Conservation (phyloP, 176 grass and related monocot species). For the Areca catechu region DNA sequence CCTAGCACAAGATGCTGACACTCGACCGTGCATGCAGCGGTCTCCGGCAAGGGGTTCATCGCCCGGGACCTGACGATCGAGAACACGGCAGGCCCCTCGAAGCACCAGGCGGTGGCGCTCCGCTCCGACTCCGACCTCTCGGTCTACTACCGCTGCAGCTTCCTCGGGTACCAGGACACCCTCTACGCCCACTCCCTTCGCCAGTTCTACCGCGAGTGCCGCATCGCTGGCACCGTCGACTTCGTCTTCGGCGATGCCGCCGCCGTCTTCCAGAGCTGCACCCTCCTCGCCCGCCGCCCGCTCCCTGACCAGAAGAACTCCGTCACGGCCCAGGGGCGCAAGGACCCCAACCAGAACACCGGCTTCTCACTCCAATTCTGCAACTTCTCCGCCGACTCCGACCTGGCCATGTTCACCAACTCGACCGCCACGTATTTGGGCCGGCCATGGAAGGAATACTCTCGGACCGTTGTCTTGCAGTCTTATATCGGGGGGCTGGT, state of each 20-base stretch:
- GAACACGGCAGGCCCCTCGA: slow-evolving; percentile 63
- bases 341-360: slow-evolving; percentile 50
- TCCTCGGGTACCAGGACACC: slow-evolving; percentile 61
- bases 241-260: slow-evolving; percentile 77
- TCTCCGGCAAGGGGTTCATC: slow-evolving; percentile 58
- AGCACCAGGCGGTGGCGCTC: slow-evolving; percentile 72
- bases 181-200: slow-evolving; percentile 84
- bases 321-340: slow-evolving; percentile 49
- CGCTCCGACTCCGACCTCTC: slow-evolving; percentile 51
- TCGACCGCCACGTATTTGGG: slow-evolving; percentile 47
- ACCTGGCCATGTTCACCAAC: slow-evolving; percentile 1
- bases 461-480: slow-evolving; percentile 45
- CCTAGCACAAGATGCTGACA: too few species aligned
- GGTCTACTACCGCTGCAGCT: slow-evolving; percentile 52
- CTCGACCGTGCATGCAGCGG: slow-evolving; percentile 28
- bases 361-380: slow-evolving; percentile 67
- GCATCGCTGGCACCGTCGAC: slow-evolving; percentile 68
- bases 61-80: slow-evolving; percentile 59
- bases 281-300: slow-evolving; percentile 35
- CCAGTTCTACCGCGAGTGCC: slow-evolving; percentile 81
- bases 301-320: slow-evolving; percentile 40
- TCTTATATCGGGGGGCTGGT: slow-evolving; percentile 45
- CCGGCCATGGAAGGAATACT: slow-evolving; percentile 58
- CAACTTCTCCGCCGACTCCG: slow-evolving; percentile 28
- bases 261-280: slow-evolving; percentile 67